Percentiles rank a stretch among this genome's conserved stretches.
These are phyloP conservation scores for Friedmanniomyces simplex DNA, from an alignment of 495 filamentous ascomycete genomes.

Conservation along the genomic window DNA sequence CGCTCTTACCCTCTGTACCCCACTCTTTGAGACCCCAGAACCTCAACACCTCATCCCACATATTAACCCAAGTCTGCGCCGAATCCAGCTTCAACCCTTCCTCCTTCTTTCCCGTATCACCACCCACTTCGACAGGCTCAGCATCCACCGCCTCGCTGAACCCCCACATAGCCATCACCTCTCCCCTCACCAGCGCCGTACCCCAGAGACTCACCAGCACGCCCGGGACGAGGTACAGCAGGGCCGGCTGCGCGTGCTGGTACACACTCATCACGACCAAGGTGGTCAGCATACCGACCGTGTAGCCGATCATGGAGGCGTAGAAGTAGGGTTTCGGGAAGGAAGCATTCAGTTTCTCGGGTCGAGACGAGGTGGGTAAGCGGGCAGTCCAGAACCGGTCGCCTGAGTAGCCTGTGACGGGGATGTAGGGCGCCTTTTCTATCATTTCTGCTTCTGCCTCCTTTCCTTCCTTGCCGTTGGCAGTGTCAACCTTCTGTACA, in stretches of 20 bases:
- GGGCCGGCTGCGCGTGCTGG: slow-evolving; percentile 76
- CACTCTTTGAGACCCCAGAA: not conserved
- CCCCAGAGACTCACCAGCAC: slow-evolving; percentile 68
- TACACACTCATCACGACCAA: slow-evolving; percentile 66
- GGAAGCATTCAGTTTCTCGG: slow-evolving; percentile 21
- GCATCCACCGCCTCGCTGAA: slow-evolving; percentile 59
- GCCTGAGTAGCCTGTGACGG: slow-evolving; percentile 63
- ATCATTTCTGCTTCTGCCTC: not conserved
- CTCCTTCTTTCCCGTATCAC: slow-evolving; percentile 11
- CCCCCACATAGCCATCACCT: slow-evolving; percentile 62
- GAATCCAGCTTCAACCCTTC: not conserved
- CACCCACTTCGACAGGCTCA: slow-evolving; percentile 20
- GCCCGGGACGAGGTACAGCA: slow-evolving; percentile 86
- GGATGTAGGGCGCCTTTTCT: slow-evolving; percentile 47
- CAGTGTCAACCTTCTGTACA: not conserved
- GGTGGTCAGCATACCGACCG: slow-evolving; percentile 67
- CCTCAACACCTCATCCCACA: not conserved
- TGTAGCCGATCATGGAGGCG: slow-evolving; percentile 66
- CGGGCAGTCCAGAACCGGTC: slow-evolving; percentile 66
- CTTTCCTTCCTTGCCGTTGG: not conserved
- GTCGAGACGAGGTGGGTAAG: not conserved
- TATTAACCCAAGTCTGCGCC: not conserved
- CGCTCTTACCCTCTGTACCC: not conserved
- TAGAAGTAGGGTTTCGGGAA: slow-evolving; percentile 89
- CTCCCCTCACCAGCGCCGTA: slow-evolving; percentile 62